These are phyloP conservation scores for Didymella pomorum DNA, from an alignment of 2,329 filamentous ascomycete species.

Conservation along the genomic window DNA sequence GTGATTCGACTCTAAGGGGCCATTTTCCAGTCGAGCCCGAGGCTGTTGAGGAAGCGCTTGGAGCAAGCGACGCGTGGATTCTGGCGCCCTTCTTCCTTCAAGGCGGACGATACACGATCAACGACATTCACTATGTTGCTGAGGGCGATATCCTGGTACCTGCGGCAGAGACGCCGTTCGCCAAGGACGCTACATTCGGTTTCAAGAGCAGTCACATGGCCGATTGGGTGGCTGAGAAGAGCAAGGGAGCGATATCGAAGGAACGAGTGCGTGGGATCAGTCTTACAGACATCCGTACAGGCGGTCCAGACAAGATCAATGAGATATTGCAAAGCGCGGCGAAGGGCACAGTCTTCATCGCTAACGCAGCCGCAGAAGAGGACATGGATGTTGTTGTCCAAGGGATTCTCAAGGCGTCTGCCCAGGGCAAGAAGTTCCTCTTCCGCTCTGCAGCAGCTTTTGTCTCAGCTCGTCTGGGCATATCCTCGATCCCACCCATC, in stretches of 20 bases:
- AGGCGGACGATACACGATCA: conserved; percentile 65
- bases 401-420: conserved; percentile 55
- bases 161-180: conserved; percentile 63
- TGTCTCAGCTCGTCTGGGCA: conserved; percentile 61
- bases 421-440: conserved; percentile 54
- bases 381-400: conserved; percentile 65
- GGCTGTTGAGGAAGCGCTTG: conserved; percentile 60
- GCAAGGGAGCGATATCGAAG: conserved; percentile 51
- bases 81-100: conserved; percentile 68
- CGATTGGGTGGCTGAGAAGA: conserved; percentile 65
- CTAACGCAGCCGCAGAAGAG: conserved; percentile 62
- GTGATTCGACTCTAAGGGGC: conserved; percentile 65
- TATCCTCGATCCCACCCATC: conserved; percentile 61
- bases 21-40: conserved; percentile 66
- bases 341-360: conserved; percentile 56
- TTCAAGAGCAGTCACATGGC: conserved; percentile 63
- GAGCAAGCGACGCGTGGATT: conserved; percentile 61
- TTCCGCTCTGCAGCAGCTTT: conserved; percentile 59
- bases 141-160: conserved; percentile 61
- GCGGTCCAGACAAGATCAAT: conserved; percentile 55
- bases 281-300: conserved; percentile 58
- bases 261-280: conserved; percentile 56
- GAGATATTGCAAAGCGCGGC: conserved; percentile 51
- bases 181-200: conserved; percentile 65
- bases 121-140: conserved; percentile 66